Conservation (phyloP, 129 eudicot genomes). For the Chrysanthemum lavandulifolium region DNA sequence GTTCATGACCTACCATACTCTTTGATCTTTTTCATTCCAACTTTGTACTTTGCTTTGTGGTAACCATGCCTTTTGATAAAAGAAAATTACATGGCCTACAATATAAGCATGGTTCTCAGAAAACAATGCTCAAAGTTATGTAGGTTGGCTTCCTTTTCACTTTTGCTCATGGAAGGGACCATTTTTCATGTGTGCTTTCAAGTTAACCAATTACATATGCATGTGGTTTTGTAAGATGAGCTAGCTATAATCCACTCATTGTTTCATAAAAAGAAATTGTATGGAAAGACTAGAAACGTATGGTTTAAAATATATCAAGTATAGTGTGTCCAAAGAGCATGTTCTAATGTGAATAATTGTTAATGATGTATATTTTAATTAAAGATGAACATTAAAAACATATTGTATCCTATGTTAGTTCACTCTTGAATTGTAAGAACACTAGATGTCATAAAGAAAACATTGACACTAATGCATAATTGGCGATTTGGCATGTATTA, state of each 20-base stretch:
- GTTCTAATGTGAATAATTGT: too few species aligned
- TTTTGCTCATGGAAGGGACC: conserved; percentile 41
- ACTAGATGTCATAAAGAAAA: too few species aligned
- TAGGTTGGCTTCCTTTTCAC: conserved; percentile 33
- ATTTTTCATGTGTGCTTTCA: conserved; percentile 40
- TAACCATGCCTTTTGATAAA: conserved; percentile 29
- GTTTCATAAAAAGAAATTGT: not conserved
- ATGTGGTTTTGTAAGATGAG: conserved; percentile 34
- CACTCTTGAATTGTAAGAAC: too few species aligned
- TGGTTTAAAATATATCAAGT: too few species aligned
- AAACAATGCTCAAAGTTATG: conserved; percentile 15
- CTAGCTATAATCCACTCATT: conserved; percentile 23
- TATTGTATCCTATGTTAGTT: too few species aligned
- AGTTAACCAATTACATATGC: conserved; percentile 27
- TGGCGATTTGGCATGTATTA: too few species aligned
- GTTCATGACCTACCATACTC: conserved; percentile 27
- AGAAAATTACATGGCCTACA: conserved; percentile 42
- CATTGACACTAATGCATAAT: too few species aligned
- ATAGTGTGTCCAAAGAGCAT: too few species aligned
- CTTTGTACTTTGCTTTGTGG: conserved; percentile 29
- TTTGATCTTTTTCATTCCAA: not conserved
- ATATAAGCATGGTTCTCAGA: conserved; percentile 32
- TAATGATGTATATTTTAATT: too few species aligned
- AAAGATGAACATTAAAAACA: too few species aligned
- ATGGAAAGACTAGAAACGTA: too few species aligned